These are phyloP conservation scores for Xylaria curta DNA, from an alignment of 495 filamentous ascomycete genomes.

Conservation along the genomic window DNA sequence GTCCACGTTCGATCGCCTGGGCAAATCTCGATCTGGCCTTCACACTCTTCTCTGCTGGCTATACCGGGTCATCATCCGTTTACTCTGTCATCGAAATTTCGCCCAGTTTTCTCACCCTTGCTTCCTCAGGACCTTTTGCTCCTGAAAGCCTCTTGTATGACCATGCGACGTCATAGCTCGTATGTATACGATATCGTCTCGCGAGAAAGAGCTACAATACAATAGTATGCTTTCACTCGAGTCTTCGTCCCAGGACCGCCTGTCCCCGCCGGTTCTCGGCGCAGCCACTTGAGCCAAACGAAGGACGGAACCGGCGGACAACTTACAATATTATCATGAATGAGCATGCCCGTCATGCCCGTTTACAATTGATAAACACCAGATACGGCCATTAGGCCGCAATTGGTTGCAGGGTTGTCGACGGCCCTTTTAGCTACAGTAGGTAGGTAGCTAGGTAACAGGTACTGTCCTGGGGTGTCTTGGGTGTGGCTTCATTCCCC, in stretches of 20 bases:
- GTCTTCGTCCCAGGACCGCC: not conserved
- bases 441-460: not conserved
- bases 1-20: slow-evolving; percentile 26
- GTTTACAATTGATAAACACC: not conserved
- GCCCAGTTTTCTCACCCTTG: slow-evolving; percentile 15
- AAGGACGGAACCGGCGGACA: not conserved
- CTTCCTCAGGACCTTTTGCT: slow-evolving; percentile 24
- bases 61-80: not conserved
- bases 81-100: not conserved
- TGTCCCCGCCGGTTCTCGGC: not conserved
- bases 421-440: not conserved
- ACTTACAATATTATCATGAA: not conserved
- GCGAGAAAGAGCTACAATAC: not conserved
- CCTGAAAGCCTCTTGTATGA: not conserved
- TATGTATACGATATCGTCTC: not conserved
- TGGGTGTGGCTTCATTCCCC: slow-evolving; percentile 13
- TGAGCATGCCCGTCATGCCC: not conserved
- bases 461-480: slow-evolving; percentile 15
- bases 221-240: not conserved
- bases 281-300: slow-evolving; percentile 1
- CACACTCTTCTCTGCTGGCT: not conserved
- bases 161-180: slow-evolving; percentile 14
- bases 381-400: not conserved
- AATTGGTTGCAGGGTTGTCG: slow-evolving; percentile 14
- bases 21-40: slow-evolving; percentile 28